Conservation (phyloP, 805 yeast species). For the Teunomyces atbi region DNA sequence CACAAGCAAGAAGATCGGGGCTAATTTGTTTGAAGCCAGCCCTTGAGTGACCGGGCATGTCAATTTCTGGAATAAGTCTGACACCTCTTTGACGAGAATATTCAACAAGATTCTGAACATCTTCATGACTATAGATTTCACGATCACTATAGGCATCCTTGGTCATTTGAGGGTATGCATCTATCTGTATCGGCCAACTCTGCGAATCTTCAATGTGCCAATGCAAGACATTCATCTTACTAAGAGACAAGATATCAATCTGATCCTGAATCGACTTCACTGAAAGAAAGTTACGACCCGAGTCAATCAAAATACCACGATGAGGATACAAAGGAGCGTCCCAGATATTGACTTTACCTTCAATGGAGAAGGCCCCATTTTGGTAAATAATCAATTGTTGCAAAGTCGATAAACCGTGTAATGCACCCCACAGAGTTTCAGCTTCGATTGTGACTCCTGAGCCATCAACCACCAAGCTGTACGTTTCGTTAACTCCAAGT, state of each 20-base stretch:
- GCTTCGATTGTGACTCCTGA: slow-evolving; percentile 23
- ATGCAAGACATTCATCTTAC: slow-evolving; percentile 40
- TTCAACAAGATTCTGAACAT: slow-evolving; percentile 24
- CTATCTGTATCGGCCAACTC: slow-evolving; percentile 39
- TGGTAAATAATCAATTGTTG: slow-evolving; percentile 38
- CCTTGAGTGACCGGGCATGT: slow-evolving; percentile 41
- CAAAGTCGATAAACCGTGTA: slow-evolving; percentile 39
- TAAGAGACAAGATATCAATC: slow-evolving; percentile 36
- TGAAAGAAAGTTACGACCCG: slow-evolving; percentile 35
- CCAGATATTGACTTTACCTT: slow-evolving; percentile 28
- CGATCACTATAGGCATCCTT: slow-evolving; percentile 34
- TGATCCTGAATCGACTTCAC: slow-evolving; percentile 27
- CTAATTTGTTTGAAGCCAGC: slow-evolving; percentile 39
- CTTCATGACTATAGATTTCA: slow-evolving; percentile 28
- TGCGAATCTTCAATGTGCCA: slow-evolving; percentile 42
- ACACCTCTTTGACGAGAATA: slow-evolving; percentile 38
- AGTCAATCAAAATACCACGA: slow-evolving; percentile 40
- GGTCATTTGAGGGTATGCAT: slow-evolving; percentile 35
- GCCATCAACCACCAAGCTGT: slow-evolving; percentile 19
- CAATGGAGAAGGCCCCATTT: slow-evolving; percentile 24
- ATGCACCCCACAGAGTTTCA: slow-evolving; percentile 40
- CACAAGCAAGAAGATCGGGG: slow-evolving; percentile 31
- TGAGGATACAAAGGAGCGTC: slow-evolving; percentile 37
- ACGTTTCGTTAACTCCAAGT: slow-evolving; percentile 37
- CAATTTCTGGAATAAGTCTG: slow-evolving; percentile 41